These are phyloP conservation scores for Albifimbria verrucaria DNA, from an alignment of 2,329 filamentous ascomycete species.

Conservation along the genomic window DNA sequence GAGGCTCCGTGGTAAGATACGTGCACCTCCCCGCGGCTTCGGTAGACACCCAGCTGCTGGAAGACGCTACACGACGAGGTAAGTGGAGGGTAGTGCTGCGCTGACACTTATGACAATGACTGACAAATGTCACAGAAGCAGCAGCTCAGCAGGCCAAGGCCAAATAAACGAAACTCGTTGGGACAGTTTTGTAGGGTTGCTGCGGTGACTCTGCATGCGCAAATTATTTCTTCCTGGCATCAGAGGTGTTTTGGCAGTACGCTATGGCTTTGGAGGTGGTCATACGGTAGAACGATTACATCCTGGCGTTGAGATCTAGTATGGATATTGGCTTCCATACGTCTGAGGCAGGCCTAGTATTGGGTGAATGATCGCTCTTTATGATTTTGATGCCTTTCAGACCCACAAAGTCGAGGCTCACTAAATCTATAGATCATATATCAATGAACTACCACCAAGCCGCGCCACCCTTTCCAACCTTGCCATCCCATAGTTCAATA, in stretches of 20 bases:
- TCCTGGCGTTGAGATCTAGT: no score
- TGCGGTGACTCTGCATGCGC: background rate
- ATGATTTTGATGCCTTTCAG: no score
- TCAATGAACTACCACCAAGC: slow-evolving; percentile 43
- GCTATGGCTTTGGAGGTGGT: no score
- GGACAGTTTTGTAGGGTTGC: background rate
- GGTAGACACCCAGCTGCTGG: slow-evolving; percentile 81
- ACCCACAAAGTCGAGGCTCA: no score
- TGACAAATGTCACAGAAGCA: slow-evolving; percentile 41
- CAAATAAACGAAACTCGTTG: slow-evolving; percentile 32
- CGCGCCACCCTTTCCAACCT: slow-evolving; percentile 32
- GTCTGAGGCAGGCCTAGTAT: no score
- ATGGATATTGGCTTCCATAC: no score
- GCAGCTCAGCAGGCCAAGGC: slow-evolving; percentile 56
- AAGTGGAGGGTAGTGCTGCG: slow-evolving; percentile 20
- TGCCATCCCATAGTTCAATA: slow-evolving; percentile 35
- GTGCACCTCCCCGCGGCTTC: slow-evolving; percentile 80
- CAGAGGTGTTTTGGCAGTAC: no score
- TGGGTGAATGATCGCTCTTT: no score
- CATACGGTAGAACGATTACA: no score
- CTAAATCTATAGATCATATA: no score
- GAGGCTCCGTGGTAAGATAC: slow-evolving; percentile 88
- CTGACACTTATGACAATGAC: background rate
- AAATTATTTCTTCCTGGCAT: slow-evolving; percentile 8
- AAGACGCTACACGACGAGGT: slow-evolving; percentile 90